Conservation (phyloP, 1,284 basidiomycete genomes). For the Cutaneotrichosporon sp. region DNA sequence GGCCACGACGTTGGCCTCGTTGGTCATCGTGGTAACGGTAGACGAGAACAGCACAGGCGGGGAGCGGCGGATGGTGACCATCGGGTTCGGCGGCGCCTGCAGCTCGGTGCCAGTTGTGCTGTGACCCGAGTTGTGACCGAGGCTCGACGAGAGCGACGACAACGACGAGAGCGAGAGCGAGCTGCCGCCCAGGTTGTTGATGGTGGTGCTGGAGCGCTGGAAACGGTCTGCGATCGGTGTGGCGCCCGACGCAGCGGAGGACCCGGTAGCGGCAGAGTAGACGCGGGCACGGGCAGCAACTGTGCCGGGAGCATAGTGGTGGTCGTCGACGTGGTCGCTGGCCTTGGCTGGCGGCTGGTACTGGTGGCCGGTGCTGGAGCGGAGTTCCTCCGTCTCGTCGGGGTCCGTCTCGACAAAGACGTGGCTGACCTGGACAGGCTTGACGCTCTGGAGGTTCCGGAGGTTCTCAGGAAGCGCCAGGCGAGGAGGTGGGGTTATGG, state of each 20-base stretch:
- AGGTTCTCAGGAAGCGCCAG: constrained; percentile 29
- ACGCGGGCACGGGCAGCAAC: constrained; percentile 35
- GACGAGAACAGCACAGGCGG: constrained; percentile 46
- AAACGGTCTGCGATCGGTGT: constrained; percentile 53
- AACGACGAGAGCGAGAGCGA: constrained; percentile 10
- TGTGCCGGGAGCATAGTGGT: constrained; percentile 38
- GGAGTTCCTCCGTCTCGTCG: constrained; percentile 18
- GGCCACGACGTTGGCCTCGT: not conserved
- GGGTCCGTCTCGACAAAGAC: constrained; percentile 15
- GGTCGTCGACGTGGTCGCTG: constrained; percentile 28
- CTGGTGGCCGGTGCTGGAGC: constrained; percentile 1
- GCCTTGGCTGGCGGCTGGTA: constrained; percentile 11
- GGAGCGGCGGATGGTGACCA: constrained; percentile 34
- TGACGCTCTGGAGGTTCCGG: not conserved
- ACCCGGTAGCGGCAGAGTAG: constrained; percentile 20
- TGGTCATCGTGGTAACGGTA: constrained; percentile 7
- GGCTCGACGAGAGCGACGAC: constrained; percentile 9
- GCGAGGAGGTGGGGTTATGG: constrained; percentile 24
- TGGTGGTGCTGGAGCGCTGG: constrained; percentile 20
- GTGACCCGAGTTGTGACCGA: constrained; percentile 7
- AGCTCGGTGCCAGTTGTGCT: constrained; percentile 14
- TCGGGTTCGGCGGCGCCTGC: constrained; percentile 31
- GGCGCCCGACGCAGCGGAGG: not conserved
- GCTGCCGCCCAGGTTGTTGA: constrained; percentile 26
- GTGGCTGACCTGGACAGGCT: not conserved